A percentile compares a stretch with the other conserved stretches of the same genome.
Conservation (phyloP, 495 filamentous ascomycete species). For the Aspergillus indologenus region DNA sequence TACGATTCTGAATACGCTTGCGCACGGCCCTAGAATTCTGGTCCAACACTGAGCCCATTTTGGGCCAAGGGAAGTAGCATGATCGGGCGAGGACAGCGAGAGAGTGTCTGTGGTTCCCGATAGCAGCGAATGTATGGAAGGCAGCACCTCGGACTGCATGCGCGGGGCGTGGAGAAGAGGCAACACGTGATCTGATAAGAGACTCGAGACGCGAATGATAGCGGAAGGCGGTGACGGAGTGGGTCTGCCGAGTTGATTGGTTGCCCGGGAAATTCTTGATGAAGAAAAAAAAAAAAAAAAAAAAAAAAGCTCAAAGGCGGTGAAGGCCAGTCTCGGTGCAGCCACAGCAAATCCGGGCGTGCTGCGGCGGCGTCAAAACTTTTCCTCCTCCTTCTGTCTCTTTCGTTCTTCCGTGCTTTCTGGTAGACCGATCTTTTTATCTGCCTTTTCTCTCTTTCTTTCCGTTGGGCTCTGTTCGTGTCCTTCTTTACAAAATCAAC, state of each 20-base stretch:
- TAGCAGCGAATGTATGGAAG: no score
- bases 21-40: slow-evolving; percentile 72
- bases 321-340: background rate
- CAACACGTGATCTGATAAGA: background rate
- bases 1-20: slow-evolving; percentile 77
- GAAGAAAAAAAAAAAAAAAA: slow-evolving; percentile 26
- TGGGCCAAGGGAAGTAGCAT: slow-evolving; percentile 31
- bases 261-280: slow-evolving; percentile 21
- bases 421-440: slow-evolving; percentile 15
- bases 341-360: background rate
- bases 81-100: slow-evolving; percentile 15
- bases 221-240: background rate
- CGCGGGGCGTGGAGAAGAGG: background rate
- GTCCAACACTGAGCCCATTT: slow-evolving; percentile 78
- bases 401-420: slow-evolving; percentile 17
- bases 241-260: background rate
- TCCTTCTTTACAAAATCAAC: slow-evolving; percentile 4
- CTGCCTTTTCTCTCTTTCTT: slow-evolving; percentile 22
- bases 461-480: slow-evolving; percentile 24
- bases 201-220: background rate
- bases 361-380: slow-evolving; percentile 13
- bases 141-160: no score
- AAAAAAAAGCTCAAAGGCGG: slow-evolving; percentile 18
- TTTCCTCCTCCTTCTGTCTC: slow-evolving; percentile 17
- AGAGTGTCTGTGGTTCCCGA: no score